Base-by-base conservation (phyloP, 1,284 basidiomycete species). In the Blastosporella zonata region DNA sequence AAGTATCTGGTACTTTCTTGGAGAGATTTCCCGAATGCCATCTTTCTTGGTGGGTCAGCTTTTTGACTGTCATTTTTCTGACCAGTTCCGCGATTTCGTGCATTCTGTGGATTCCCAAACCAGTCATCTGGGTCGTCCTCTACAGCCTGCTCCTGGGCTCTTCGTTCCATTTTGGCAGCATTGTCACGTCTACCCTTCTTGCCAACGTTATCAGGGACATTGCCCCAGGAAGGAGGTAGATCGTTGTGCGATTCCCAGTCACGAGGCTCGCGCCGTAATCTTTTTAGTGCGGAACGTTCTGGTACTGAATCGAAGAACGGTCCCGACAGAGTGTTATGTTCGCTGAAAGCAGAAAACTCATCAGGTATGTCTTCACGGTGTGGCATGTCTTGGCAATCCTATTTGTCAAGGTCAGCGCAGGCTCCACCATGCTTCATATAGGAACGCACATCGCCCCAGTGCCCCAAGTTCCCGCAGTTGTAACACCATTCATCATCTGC, bases 401-500 rank as follows among this genome's bases (percentile, higher is more conserved):
- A 49, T 9, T 44, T 27, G 38, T 28, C 5, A 1, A 21, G 18
- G 22, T 41, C 5, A 47, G 15, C 23, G 35, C 38, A 35, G 33
- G 13, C 29, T 27, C 23, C 22, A 15, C 38, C 28, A 33, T 29
- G 45, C 39, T 31, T 33, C 13, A 43, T 22, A 39, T 40, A 43
- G 15, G 36, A 43, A 75, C 62, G 69, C 60, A 92, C 93, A 62
- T 96, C 93, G 37, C 93, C 93, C 63, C 90, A 81, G 66, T 97
- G 93, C 3, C 89, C 91, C 43, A 68, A 66, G 27, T 69, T 67
- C 21, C 89, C 91, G 60, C 93, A 97, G 61, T 93, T 93, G 69
- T 94, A 94, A 66, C 93, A 97, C 85, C 87, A 93, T 51, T 80
- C 72, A 57, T 86, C 85, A 47, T 70, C 71, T 7, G 78, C 81